Evolutionary conservation across 2,329 filamentous ascomycete species (phyloP), one percentile per base, ranked within the genome.

Genomic region (Claviceps spartinae): DNA sequence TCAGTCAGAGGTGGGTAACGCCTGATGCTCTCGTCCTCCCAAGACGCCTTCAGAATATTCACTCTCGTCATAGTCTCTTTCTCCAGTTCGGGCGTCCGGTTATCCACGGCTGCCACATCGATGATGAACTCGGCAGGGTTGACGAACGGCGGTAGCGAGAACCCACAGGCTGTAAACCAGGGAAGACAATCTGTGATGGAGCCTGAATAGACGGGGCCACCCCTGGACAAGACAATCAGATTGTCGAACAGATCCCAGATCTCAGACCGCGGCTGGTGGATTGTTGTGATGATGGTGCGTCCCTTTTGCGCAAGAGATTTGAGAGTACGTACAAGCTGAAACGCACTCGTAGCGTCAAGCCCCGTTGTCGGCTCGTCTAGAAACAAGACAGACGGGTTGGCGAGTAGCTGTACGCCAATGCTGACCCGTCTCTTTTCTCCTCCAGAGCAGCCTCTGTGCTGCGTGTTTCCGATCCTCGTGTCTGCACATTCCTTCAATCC

Each of bases 351-450:
- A 0, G 85, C 84, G 66, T 90, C 86, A 7, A 90, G 72, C 0
- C 84, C 85, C 1, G 85, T 89, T 0, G 86, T 90, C 0, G 86
- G 85, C 59, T 90, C 86, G 60, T 91, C 86, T 22, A 88, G 75
- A 63, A 88, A 89, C 6, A 90, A 68, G 1, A 90, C 76, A 5
- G 83, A 87, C 1, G 86, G 86, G 61, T 89, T 90, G 4, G 83
- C 81, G n/a, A 90, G 70, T 52, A 90, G 72, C 65, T 89, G 86
- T 4, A 90, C 85, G 2, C 85, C 86, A 47, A 90, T 86, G 56
- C 83, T 88, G 0, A 83, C 84, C 36, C 86, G 72, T 55, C 86
- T 73, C 69, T 88, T 89, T 64, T 90, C 86, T 3, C 86, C 86
- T 0, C 86, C 86, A 46, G 84, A 88, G 60, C 86, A 89, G 0